These are phyloP conservation scores for Cyberlindnera veronae DNA, from an alignment of 805 yeast genomes.

Conservation along the genomic window DNA sequence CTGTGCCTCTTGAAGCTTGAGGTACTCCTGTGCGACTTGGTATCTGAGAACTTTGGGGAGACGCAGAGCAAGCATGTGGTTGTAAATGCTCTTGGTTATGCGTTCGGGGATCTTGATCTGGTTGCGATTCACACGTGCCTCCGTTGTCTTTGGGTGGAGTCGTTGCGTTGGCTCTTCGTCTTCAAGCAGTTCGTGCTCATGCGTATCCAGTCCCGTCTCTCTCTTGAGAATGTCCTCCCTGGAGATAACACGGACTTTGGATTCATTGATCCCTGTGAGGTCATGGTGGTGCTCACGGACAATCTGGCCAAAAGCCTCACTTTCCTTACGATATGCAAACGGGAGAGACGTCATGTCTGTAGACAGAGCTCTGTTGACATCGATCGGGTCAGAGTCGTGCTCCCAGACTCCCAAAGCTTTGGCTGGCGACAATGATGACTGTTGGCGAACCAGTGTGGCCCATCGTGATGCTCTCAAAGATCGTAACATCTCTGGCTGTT, in stretches of 20 bases:
- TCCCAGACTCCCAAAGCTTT: slow-evolving; percentile 15
- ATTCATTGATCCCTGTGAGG: slow-evolving; percentile 29
- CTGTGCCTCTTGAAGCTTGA: slow-evolving; percentile 47
- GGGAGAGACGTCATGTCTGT: slow-evolving; percentile 21
- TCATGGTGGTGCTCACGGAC: slow-evolving; percentile 37
- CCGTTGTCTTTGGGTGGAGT: slow-evolving; percentile 52
- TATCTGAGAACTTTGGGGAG: slow-evolving; percentile 63
- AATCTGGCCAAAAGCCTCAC: slow-evolving; percentile 41
- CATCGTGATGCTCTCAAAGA: not conserved
- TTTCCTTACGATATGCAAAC: slow-evolving; percentile 35
- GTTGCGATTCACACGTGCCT: slow-evolving; percentile 48
- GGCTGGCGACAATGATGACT: slow-evolving; percentile 3
- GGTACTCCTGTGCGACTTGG: slow-evolving; percentile 55
- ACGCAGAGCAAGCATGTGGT: slow-evolving; percentile 57
- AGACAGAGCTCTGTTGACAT: slow-evolving; percentile 10
- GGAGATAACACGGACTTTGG: slow-evolving; percentile 32
- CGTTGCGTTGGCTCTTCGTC: slow-evolving; percentile 31
- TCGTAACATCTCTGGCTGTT: slow-evolving; percentile 1
- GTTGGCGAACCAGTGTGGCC: slow-evolving; percentile 4
- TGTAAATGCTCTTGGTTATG: slow-evolving; percentile 56
- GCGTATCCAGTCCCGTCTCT: not conserved
- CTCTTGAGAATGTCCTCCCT: slow-evolving; percentile 31
- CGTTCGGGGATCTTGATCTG: slow-evolving; percentile 54
- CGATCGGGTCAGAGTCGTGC: slow-evolving; percentile 18
- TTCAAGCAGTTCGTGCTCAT: slow-evolving; percentile 1